phyloP scores from a whole-genome alignment of 2,329 filamentous ascomycete genomes.

The Scedosporium minutisporum region DNA sequence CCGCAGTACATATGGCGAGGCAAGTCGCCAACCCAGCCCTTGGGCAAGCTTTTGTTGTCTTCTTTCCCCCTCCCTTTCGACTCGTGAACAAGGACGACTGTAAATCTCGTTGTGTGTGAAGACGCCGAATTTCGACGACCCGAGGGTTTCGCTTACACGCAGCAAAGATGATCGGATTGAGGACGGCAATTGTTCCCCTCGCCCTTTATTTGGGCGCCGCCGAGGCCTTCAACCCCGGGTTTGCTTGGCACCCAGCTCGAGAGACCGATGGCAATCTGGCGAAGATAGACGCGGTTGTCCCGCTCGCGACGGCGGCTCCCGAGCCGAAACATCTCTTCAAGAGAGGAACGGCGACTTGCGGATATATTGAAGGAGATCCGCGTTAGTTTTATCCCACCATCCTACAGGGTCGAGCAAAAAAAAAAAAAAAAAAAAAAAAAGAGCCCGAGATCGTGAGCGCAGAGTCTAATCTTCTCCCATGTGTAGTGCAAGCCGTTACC shows the following conservation, averaged over 20 bases:
- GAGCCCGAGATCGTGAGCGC: not conserved
- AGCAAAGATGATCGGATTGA: not conserved
- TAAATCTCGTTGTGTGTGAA: not conserved
- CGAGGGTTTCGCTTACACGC: not conserved
- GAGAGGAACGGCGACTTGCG: constrained; percentile 3
- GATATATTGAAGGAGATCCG: not conserved
- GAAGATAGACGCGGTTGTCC: not conserved
- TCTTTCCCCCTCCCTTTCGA: not conserved
- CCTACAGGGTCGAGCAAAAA: no score
- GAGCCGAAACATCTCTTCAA: not conserved
- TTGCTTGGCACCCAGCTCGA: not conserved
- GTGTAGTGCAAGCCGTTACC: not conserved
- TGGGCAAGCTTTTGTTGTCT: not conserved
- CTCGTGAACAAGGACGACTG: not conserved
- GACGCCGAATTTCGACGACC: not conserved
- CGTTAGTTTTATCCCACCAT: not conserved
- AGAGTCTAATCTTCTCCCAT: not conserved
- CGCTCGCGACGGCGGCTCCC: not conserved
- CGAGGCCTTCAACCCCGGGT: not conserved
- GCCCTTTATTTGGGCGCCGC: constrained; percentile 1
- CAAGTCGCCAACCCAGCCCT: not conserved
- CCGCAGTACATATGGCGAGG: not conserved
- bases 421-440: not conserved
- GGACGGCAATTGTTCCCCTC: constrained; percentile 1
- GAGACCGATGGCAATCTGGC: not conserved